Percentiles rank a stretch among this genome's conserved stretches.
Evolutionary conservation across 75 land plant genomes (phyloP).

Genomic region (Azolla pinnata): DNA sequence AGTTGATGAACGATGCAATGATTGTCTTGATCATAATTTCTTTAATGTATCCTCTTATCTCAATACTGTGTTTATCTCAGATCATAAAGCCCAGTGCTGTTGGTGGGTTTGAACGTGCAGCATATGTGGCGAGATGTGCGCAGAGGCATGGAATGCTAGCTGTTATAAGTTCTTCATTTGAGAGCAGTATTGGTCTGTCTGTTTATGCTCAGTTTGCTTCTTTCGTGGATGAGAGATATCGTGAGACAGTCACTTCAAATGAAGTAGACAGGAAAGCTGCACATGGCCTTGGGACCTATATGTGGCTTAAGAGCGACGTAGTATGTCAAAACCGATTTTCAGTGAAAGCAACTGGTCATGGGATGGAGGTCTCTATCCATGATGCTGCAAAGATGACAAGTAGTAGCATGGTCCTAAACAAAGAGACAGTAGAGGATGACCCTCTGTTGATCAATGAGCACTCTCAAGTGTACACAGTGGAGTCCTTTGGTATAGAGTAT

Average conservation of each 20-base stretch:
- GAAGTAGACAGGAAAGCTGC: conserved; percentile 20
- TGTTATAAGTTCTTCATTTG: conserved; percentile 84
- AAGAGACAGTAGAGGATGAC: conserved; percentile 17
- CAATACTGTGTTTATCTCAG: conserved; percentile 22
- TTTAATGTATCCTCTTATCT: not conserved
- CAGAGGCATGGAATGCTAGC: conserved; percentile 55
- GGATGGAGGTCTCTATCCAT: conserved; percentile 41
- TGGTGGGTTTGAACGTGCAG: conserved; percentile 91
- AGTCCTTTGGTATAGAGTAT: conserved; percentile 12
- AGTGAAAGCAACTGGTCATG: conserved; percentile 21
- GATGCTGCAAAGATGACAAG: conserved; percentile 34
- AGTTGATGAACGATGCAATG: conserved; percentile 13
- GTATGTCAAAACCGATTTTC: conserved; percentile 22
- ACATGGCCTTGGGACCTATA: conserved; percentile 95
- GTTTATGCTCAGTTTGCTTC: conserved; percentile 68
- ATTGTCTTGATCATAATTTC: not conserved
- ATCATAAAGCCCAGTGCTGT: conserved; percentile 84
- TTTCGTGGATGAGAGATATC: conserved; percentile 40
- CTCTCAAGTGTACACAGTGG: conserved; percentile 18
- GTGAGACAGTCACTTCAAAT: not conserved
- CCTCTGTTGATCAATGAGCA: conserved; percentile 9
- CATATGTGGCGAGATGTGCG: conserved; percentile 62
- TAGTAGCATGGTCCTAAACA: conserved; percentile 28
- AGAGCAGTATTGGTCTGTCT: conserved; percentile 63
- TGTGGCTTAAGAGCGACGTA: conserved; percentile 73